Conservation (phyloP, 257 asterid genomes). For the Solanum chiquidenum region DNA sequence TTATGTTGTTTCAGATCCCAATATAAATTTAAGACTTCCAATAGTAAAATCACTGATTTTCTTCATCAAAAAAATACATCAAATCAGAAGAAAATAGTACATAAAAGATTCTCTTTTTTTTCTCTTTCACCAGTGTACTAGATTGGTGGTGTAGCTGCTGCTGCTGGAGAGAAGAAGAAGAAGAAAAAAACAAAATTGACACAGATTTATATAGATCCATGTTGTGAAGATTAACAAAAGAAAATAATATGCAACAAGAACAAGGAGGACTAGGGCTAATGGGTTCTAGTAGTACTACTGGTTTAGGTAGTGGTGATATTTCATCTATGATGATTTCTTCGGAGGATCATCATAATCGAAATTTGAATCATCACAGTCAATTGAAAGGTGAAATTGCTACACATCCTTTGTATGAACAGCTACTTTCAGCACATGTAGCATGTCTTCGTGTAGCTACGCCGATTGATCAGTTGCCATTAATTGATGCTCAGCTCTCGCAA, state of each 20-base stretch:
- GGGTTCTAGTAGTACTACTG: slow-evolving; percentile 14
- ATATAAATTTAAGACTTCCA: slow-evolving; percentile 1
- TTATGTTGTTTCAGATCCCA: slow-evolving; percentile 58
- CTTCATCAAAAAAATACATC: background rate
- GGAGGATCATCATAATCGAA: background rate
- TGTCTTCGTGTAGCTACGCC: slow-evolving; percentile 99
- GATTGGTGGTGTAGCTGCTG: background rate
- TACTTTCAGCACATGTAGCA: slow-evolving; percentile 84
- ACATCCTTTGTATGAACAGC: slow-evolving; percentile 84
- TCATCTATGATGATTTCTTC: slow-evolving; percentile 10
- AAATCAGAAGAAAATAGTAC: background rate
- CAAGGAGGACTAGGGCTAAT: slow-evolving; percentile 26
- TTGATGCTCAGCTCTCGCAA: slow-evolving; percentile 81
- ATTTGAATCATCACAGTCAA: slow-evolving; percentile 13
- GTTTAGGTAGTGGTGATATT: slow-evolving; percentile 15
- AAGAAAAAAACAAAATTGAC: background rate
- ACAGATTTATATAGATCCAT: background rate
- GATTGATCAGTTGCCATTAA: slow-evolving; percentile 75
- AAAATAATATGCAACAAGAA: slow-evolving; percentile 27
- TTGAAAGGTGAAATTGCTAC: slow-evolving; percentile 79
- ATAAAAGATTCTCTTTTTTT: slow-evolving; percentile 3
- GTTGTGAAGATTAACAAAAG: background rate
- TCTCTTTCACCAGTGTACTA: background rate
- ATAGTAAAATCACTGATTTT: slow-evolving; percentile 17
- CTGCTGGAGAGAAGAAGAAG: background rate